A percentile compares a stretch with the other conserved stretches of the same genome.
Evolutionary conservation across 306 rosid species (phyloP).

Genomic region (Arachis hypogaea): DNA sequence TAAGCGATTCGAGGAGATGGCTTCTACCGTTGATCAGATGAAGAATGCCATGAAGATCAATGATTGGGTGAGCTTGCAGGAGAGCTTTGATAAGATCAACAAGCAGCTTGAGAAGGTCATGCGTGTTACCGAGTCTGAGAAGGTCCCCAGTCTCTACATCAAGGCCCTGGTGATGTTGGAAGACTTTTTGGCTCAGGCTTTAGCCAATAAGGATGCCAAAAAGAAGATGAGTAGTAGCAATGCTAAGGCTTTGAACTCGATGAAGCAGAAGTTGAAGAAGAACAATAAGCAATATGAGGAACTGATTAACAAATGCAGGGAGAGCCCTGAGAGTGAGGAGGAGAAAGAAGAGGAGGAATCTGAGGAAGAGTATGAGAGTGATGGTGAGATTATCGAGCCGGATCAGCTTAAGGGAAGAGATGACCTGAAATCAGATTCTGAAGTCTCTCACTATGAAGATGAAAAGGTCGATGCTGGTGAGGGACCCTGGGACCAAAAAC

Average conservation of each 20-base stretch:
- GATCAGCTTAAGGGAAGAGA: conserved; percentile 58
- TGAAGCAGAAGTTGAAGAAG: conserved; percentile 98
- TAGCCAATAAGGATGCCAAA: conserved; percentile 93
- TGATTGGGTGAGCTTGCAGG: conserved; percentile 97
- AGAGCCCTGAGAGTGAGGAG: conserved; percentile 85
- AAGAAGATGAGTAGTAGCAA: conserved; percentile 99
- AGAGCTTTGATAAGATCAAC: conserved; percentile 88
- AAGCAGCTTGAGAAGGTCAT: conserved; percentile 96
- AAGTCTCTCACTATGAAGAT: conserved; percentile 50
- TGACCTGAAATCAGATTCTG: conserved; percentile 51
- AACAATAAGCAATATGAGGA: conserved; percentile 94
- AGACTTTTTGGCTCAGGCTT: conserved; percentile 80
- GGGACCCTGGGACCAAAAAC: conserved; percentile 65
- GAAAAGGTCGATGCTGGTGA: conserved; percentile 47
- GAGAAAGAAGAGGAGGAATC: conserved; percentile 63
- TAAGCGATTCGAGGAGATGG: conserved; percentile 89
- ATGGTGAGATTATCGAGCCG: conserved; percentile 62
- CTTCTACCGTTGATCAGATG: conserved; percentile 87
- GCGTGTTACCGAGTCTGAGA: conserved; percentile 88
- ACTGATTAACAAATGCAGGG: conserved; percentile 66
- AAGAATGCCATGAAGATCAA: conserved; percentile 96
- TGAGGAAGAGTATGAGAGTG: conserved; percentile 62
- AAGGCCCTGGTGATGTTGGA: conserved; percentile 93
- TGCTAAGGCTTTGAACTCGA: conserved; percentile 96
- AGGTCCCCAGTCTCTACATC: conserved; percentile 74